Conservation (phyloP, 2,329 filamentous ascomycete species). For the Aureobasidium sp. region DNA sequence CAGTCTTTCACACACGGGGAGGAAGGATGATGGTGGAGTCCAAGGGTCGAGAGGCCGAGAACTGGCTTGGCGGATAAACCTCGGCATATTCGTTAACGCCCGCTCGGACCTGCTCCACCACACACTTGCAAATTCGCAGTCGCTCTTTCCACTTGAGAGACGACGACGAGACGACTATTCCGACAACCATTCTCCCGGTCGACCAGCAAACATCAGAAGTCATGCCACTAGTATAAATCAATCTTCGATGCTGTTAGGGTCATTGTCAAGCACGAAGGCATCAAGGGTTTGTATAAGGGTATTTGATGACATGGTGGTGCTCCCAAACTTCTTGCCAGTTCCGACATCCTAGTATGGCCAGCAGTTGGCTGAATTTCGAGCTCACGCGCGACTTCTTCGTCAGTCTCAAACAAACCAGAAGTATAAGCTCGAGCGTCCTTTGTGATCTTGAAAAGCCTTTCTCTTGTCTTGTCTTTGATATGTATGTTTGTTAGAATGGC, state of each 20-base stretch:
- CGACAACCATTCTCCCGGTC: slow-evolving; percentile 6
- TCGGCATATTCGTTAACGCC: background rate
- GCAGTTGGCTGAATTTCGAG: slow-evolving; percentile 96
- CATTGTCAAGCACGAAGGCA: slow-evolving; percentile 75
- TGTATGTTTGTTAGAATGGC: too few relatives aligned
- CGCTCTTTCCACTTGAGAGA: background rate
- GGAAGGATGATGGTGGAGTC: too few relatives aligned
- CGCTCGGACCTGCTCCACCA: background rate
- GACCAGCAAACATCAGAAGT: background rate
- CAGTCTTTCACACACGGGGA: too few relatives aligned
- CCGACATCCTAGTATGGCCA: slow-evolving; percentile 96
- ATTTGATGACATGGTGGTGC: too few relatives aligned
- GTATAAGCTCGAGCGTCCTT: too few relatives aligned
- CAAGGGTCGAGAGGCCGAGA: background rate
- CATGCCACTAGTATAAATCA: slow-evolving; percentile 87
- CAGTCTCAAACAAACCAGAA: slow-evolving; percentile 24
- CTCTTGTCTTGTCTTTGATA: too few relatives aligned
- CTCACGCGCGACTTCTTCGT: slow-evolving; percentile 81
- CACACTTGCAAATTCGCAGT: background rate
- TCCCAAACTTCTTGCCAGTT: slow-evolving; percentile 94
- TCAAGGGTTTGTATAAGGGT: slow-evolving; percentile 86
- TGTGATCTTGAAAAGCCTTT: too few relatives aligned
- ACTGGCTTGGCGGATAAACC: background rate
- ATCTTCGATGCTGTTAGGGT: slow-evolving; percentile 73
- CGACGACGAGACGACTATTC: slow-evolving; percentile 9